phyloP scores from a whole-genome alignment of 192 early-diverging fungal genomes.

The Entophlyctis helioformis region DNA sequence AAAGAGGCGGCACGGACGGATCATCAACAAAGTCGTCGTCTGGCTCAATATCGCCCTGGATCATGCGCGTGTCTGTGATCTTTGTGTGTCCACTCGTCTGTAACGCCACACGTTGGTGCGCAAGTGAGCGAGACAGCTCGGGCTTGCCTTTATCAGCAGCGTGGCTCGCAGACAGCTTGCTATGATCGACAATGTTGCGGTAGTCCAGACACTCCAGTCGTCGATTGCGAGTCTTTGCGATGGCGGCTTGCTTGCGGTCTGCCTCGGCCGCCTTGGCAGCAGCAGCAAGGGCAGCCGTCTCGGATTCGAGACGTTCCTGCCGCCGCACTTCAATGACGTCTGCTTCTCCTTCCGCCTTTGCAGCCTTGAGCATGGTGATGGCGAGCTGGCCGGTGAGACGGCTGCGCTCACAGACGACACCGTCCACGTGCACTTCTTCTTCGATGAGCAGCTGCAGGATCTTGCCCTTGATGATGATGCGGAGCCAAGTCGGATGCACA shows the following conservation, averaged over 20 bases:
- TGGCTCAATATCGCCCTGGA: not conserved
- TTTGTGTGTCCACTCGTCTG: not conserved
- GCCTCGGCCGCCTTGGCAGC: not conserved
- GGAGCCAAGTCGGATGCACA: slow-evolving; percentile 21
- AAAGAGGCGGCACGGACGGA: slow-evolving; percentile 41
- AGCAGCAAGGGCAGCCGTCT: not conserved
- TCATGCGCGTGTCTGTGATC: slow-evolving; percentile 10
- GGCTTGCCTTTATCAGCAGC: no score
- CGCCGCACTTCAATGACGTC: slow-evolving; percentile 3
- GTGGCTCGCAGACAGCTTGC: no score
- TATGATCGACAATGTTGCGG: slow-evolving; percentile 9
- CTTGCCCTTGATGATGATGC: slow-evolving; percentile 37
- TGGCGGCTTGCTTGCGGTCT: not conserved
- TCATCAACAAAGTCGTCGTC: slow-evolving; percentile 38
- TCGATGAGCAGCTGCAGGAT: slow-evolving; percentile 37
- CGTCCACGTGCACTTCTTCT: slow-evolving; percentile 19
- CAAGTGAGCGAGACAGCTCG: no score
- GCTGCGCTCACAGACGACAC: slow-evolving; percentile 34
- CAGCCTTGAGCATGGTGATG: slow-evolving; percentile 29
- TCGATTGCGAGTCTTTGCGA: slow-evolving; percentile 3
- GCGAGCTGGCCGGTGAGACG: slow-evolving; percentile 25
- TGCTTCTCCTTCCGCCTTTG: slow-evolving; percentile 1
- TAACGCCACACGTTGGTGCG: not conserved
- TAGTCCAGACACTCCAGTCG: slow-evolving; percentile 4
- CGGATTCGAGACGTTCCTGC: slow-evolving; percentile 2